A percentile compares a stretch with the other conserved stretches of the same genome.
These are phyloP conservation scores for Hansenula sp. DNA, from an alignment of 1,139 yeast species.

Conservation along the genomic window DNA sequence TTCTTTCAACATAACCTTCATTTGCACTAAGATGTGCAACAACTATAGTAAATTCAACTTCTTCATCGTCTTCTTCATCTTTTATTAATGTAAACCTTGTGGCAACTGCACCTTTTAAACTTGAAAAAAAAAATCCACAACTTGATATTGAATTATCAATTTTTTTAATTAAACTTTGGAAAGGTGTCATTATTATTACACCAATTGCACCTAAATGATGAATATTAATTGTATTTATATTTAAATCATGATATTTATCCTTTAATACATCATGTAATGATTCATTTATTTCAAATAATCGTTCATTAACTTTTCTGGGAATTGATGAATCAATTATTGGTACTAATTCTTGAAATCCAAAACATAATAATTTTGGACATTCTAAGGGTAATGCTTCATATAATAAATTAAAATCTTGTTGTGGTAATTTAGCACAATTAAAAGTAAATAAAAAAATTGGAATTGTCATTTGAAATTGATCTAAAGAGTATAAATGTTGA, in stretches of 20 bases:
- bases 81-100: conserved; percentile 36
- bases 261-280: conserved; percentile 38
- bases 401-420: conserved; percentile 18
- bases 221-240: conserved; percentile 38
- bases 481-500: too few relatives aligned
- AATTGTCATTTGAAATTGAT: background rate
- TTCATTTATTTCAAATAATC: conserved; percentile 38
- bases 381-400: conserved; percentile 29
- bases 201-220: conserved; percentile 65
- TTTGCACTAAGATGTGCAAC: conserved; percentile 71
- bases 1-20: conserved; percentile 54
- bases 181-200: conserved; percentile 48
- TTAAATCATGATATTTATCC: conserved; percentile 28
- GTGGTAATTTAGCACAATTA: conserved; percentile 37
- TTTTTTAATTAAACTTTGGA: conserved; percentile 30
- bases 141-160: conserved; percentile 33
- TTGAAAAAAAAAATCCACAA: conserved; percentile 57
- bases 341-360: conserved; percentile 76
- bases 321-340: conserved; percentile 61
- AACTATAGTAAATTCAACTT: conserved; percentile 52
- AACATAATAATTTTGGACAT: conserved; percentile 48
- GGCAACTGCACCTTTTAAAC: conserved; percentile 74
- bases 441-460: conserved; percentile 27
- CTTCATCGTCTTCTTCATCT: conserved; percentile 19
- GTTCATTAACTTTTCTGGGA: conserved; percentile 31